These are phyloP conservation scores for Penicillium sp. DNA, from an alignment of 2,329 filamentous ascomycete species.

Conservation along the genomic window DNA sequence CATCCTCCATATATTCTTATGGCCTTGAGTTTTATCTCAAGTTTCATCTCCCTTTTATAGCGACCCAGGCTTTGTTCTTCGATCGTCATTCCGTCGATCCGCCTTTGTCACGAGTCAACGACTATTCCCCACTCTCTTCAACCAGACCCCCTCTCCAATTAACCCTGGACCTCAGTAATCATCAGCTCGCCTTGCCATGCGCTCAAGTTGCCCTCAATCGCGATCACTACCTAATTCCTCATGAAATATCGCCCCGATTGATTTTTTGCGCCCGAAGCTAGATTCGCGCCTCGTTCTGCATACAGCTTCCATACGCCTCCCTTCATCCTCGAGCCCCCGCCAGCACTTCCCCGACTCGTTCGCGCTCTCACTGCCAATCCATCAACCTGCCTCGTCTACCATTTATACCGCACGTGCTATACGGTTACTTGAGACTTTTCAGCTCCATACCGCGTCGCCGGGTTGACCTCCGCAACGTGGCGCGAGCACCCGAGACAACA, in stretches of 20 bases:
- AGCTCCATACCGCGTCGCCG: conserved; percentile 1
- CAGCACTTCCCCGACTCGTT: conserved; percentile 2
- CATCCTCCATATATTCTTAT: neutral
- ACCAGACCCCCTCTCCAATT: conserved; percentile 8
- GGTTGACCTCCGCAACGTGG: conserved; percentile 13
- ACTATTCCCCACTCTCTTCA: conserved; percentile 6
- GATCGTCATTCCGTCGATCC: conserved; percentile 9
- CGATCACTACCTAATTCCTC: neutral
- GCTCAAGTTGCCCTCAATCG: neutral
- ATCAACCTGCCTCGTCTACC: neutral
- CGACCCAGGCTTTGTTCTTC: conserved; percentile 5
- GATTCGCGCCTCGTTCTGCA: neutral
- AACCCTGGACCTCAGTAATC: conserved; percentile 6
- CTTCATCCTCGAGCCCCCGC: conserved; percentile 1
- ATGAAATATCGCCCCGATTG: conserved; percentile 2
- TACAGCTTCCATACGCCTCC: neutral
- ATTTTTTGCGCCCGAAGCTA: neutral
- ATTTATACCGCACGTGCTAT: neutral
- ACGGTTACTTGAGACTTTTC: neutral
- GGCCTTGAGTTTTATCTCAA: neutral
- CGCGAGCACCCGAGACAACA: conserved; percentile 12
- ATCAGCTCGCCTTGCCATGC: conserved; percentile 8
- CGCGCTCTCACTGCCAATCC: neutral
- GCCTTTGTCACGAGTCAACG: conserved; percentile 13
- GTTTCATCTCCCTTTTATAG: neutral